Conservation (phyloP, 257 asterid genomes). For the Craterostigma plantagineum region DNA sequence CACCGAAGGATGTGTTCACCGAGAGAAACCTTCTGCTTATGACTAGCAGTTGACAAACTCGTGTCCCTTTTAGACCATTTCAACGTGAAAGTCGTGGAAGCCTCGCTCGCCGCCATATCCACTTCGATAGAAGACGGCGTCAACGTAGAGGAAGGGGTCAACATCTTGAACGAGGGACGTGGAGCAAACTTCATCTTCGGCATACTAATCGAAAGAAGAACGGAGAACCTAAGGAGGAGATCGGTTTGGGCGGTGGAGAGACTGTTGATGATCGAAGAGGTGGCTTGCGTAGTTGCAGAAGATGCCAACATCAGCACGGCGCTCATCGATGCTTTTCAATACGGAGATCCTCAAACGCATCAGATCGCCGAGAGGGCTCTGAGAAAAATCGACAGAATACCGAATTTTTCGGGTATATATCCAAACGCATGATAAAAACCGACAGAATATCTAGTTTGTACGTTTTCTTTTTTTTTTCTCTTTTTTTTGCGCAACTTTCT, state of each 20-base stretch:
- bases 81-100: conserved; percentile 71
- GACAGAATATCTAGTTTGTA: too few relatives aligned
- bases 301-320: conserved; percentile 77
- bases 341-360: conserved; percentile 67
- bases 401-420: conserved; percentile 77
- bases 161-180: conserved; percentile 43
- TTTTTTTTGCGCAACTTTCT: too few relatives aligned
- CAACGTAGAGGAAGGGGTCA: conserved; percentile 56
- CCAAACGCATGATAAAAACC: conserved; percentile 23
- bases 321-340: conserved; percentile 79
- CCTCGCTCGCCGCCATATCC: conserved; percentile 73
- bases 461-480: too few relatives aligned
- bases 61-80: conserved; percentile 78
- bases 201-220: conserved; percentile 59
- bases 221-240: conserved; percentile 51
- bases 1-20: conserved; percentile 60
- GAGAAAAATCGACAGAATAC: conserved; percentile 67
- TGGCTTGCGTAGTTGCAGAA: conserved; percentile 43
- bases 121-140: conserved; percentile 76
- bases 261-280: conserved; percentile 42
- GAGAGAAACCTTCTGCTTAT: conserved; percentile 59
- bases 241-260: conserved; percentile 92
- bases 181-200: conserved; percentile 56
- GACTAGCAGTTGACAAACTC: conserved; percentile 66
- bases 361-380: conserved; percentile 88